phyloP scores from a whole-genome alignment of 2,329 filamentous ascomycete genomes.

The Fusarium chaquense region DNA sequence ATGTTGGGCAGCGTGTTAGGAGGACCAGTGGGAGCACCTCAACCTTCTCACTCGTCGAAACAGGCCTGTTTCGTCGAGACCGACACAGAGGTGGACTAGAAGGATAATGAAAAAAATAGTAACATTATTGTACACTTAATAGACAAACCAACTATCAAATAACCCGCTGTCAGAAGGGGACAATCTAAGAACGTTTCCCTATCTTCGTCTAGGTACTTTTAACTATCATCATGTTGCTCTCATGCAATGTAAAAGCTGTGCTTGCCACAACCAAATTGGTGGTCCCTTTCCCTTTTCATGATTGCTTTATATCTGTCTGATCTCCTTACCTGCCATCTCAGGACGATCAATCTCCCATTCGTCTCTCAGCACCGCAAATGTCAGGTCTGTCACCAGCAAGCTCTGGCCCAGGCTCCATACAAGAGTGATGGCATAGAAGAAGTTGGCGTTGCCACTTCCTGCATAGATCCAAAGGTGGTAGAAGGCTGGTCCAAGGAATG shows the following conservation, averaged over 20 bases:
- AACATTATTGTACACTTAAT: slow-evolving; percentile 39
- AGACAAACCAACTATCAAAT: slow-evolving; percentile 20
- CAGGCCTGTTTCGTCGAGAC: slow-evolving; percentile 51
- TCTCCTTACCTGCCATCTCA: slow-evolving; percentile 88
- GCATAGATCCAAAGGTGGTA: slow-evolving; percentile 99
- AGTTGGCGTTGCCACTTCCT: slow-evolving; percentile 97
- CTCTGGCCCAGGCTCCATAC: slow-evolving; percentile 95
- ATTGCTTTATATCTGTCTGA: slow-evolving; percentile 77
- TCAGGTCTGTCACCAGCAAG: slow-evolving; percentile 84
- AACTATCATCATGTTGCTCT: slow-evolving; percentile 13
- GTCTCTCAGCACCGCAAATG: slow-evolving; percentile 90
- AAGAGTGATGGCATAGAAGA: slow-evolving; percentile 99
- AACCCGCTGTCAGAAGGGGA: slow-evolving; percentile 3
- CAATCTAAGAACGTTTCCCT: slow-evolving; percentile 29
- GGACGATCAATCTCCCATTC: slow-evolving; percentile 95
- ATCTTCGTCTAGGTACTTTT: slow-evolving; percentile 28
- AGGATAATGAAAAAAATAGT: slow-evolving; percentile 25
- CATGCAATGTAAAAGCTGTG: not conserved
- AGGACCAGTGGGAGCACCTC: slow-evolving; percentile 30
- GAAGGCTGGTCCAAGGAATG: slow-evolving; percentile 91
- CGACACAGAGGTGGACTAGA: slow-evolving; percentile 54
- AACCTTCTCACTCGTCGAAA: slow-evolving; percentile 16
- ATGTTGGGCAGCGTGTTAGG: slow-evolving; percentile 57
- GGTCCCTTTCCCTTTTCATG: slow-evolving; percentile 10
- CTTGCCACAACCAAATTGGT: not conserved